Percentiles rank a stretch among this genome's conserved stretches.
These are phyloP conservation scores for Thelephora terrestris DNA, from an alignment of 1,284 basidiomycete species.

Conservation along the genomic window DNA sequence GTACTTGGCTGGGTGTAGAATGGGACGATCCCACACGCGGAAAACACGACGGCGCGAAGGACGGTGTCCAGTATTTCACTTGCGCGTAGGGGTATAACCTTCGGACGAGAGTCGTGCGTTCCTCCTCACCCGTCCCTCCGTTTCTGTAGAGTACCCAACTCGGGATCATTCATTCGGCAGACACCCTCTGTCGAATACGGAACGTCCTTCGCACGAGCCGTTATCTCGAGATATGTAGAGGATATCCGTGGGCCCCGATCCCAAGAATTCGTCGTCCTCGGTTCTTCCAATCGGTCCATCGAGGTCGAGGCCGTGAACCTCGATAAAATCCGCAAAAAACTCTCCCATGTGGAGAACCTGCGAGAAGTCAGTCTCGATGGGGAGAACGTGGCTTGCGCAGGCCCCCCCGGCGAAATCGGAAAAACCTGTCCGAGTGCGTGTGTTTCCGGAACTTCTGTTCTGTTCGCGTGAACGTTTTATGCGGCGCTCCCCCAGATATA, in stretches of 20 bases:
- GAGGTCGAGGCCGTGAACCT: slow-evolving; percentile 82
- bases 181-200: slow-evolving; percentile 50
- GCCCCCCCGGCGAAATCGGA: slow-evolving; percentile 43
- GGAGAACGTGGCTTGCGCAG: slow-evolving; percentile 49
- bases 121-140: slow-evolving; percentile 5
- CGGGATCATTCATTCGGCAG: slow-evolving; percentile 66
- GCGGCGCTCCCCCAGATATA: slow-evolving; percentile 44
- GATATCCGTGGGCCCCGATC: slow-evolving; percentile 36
- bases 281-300: slow-evolving; percentile 75
- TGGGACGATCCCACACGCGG: slow-evolving; percentile 85
- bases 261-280: slow-evolving; percentile 59
- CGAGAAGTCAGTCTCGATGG: slow-evolving; percentile 73
- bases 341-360: slow-evolving; percentile 58
- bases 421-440: slow-evolving; percentile 62
- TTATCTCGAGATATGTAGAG: slow-evolving; percentile 71
- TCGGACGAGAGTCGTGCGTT: background rate
- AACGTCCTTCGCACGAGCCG: slow-evolving; percentile 63
- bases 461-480: background rate
- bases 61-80: slow-evolving; percentile 71
- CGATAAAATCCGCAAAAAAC: slow-evolving; percentile 64
- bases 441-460: slow-evolving; percentile 3
- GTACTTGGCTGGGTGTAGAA: slow-evolving; percentile 87
- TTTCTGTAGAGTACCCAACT: slow-evolving; percentile 33
- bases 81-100: slow-evolving; percentile 55
- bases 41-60: slow-evolving; percentile 79